These are phyloP conservation scores for Aeschynomene evenia DNA, from an alignment of 306 rosid species.

Conservation along the genomic window DNA sequence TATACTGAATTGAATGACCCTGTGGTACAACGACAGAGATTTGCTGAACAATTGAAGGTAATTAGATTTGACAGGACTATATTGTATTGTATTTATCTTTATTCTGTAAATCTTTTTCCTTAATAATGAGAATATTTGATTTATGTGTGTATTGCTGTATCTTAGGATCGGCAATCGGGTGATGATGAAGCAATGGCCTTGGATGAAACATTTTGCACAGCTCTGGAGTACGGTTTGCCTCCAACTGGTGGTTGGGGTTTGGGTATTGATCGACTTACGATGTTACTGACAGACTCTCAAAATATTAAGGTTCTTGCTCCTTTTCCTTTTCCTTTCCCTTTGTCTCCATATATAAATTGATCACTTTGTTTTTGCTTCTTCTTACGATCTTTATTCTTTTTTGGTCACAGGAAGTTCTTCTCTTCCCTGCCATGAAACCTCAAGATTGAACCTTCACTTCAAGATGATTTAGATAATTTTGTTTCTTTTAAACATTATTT, in stretches of 20 bases:
- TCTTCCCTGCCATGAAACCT: background rate
- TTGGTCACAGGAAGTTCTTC: background rate
- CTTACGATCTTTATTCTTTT: background rate
- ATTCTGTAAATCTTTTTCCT: background rate
- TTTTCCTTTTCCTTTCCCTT: background rate
- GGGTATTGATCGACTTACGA: slow-evolving; percentile 85
- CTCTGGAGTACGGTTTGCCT: slow-evolving; percentile 95
- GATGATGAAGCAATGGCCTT: slow-evolving; percentile 96
- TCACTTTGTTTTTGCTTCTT: background rate
- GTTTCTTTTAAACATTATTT: background rate
- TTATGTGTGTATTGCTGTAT: background rate
- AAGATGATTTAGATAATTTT: background rate
- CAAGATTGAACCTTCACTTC: background rate
- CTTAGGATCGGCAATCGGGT: slow-evolving; percentile 90
- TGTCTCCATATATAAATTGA: too few species aligned
- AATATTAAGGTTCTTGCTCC: slow-evolving; percentile 67
- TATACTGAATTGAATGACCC: slow-evolving; percentile 97
- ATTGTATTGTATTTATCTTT: background rate
- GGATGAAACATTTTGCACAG: slow-evolving; percentile 84
- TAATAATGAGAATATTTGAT: background rate
- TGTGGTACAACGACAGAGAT: slow-evolving; percentile 83
- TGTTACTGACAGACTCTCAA: slow-evolving; percentile 83
- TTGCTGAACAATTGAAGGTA: slow-evolving; percentile 95
- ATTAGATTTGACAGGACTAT: background rate
- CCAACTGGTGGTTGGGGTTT: slow-evolving; percentile 98